Evolutionary conservation across 2,329 filamentous ascomycete genomes (phyloP).

Genomic region (Ceratocystis variospora): DNA sequence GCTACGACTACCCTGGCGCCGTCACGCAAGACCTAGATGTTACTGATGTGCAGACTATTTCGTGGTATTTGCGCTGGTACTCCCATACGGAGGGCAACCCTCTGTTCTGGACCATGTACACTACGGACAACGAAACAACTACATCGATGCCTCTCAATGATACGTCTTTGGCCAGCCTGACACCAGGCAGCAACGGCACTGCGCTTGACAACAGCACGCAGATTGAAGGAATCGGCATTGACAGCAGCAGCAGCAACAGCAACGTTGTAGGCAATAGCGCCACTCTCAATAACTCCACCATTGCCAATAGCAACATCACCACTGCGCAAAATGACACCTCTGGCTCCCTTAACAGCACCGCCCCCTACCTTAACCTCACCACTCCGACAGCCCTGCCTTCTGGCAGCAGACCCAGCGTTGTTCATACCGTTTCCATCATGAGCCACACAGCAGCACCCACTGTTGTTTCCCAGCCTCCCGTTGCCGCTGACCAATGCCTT

Average conservation of each 20-base stretch:
- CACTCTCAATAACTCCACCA: neutral
- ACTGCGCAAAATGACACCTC: neutral
- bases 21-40: constrained; percentile 15
- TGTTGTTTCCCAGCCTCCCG: neutral
- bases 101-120: constrained; percentile 19
- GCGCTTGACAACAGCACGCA: neutral
- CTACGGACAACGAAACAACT: constrained; percentile 12
- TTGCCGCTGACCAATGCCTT: constrained; percentile 12
- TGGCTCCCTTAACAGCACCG: neutral
- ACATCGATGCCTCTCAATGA: constrained; percentile 13
- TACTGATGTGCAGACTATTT: constrained; percentile 17
- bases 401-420: neutral
- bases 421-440: neutral
- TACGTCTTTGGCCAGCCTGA: neutral
- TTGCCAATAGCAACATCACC: neutral
- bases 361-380: constrained; percentile 6
- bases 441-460: neutral
- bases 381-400: neutral
- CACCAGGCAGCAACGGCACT: neutral
- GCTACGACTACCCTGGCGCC: constrained; percentile 19
- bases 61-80: constrained; percentile 19
- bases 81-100: constrained; percentile 14
- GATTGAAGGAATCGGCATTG: neutral
- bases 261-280: neutral
- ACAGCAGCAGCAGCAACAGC: neutral